Conservation (phyloP, 441 rosid genomes). For the Adansonia rubrostipa region DNA sequence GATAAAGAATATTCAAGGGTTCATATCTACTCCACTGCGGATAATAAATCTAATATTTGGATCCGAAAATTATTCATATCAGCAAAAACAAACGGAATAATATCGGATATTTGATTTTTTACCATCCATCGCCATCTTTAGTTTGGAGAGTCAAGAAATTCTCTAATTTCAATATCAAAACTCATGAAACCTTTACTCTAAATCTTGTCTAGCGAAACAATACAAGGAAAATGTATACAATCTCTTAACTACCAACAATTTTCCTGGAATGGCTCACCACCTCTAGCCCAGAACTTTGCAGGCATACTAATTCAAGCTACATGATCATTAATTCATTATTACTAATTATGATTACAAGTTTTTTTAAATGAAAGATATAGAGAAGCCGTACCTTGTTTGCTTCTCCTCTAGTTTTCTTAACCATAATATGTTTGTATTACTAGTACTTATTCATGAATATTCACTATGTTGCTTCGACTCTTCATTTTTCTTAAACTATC, state of each 20-base stretch:
- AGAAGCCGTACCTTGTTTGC: background rate
- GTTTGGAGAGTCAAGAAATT: background rate
- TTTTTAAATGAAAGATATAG: background rate
- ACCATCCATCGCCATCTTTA: background rate
- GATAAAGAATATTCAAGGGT: too few relatives aligned
- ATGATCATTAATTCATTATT: background rate
- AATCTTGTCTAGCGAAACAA: background rate
- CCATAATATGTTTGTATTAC: background rate
- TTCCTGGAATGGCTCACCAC: background rate
- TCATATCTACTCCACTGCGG: too few relatives aligned
- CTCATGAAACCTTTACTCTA: background rate
- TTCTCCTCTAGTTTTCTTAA: background rate
- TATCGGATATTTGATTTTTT: too few relatives aligned
- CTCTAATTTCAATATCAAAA: background rate
- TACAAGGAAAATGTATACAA: background rate
- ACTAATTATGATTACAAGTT: background rate
- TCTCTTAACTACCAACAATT: background rate
- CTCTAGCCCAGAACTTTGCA: background rate
- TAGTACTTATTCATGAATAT: constrained; percentile 10
- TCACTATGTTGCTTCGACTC: too few relatives aligned
- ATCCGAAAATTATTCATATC: too few relatives aligned
- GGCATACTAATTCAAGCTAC: background rate
- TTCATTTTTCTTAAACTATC: too few relatives aligned
- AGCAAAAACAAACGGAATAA: too few relatives aligned
- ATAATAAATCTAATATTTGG: too few relatives aligned